phyloP scores from a whole-genome alignment of 73 alveolate genomes.

The Tetrahymena malaccensis region DNA sequence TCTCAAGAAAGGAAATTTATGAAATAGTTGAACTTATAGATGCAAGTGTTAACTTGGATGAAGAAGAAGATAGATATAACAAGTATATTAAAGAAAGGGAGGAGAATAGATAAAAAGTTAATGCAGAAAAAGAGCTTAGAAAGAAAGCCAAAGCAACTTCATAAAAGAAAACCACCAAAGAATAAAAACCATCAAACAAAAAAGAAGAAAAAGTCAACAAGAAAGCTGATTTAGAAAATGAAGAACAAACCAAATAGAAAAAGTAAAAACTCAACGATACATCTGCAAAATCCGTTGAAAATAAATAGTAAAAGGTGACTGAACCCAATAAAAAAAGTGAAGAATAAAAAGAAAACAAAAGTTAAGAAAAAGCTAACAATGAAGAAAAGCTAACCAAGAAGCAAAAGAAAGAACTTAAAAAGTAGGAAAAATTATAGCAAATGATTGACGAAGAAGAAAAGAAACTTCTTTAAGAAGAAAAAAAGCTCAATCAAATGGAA shows the following conservation, averaged over 20 bases:
- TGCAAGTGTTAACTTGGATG: background rate
- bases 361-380: background rate
- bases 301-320: background rate
- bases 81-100: background rate
- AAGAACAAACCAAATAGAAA: background rate
- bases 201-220: background rate
- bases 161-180: background rate
- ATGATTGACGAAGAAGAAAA: background rate
- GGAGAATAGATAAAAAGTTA: background rate
- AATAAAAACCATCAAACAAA: background rate
- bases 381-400: background rate
- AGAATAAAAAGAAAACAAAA: background rate
- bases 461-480: background rate
- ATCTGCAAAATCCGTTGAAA: background rate
- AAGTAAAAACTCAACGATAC: background rate
- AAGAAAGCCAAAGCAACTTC: background rate
- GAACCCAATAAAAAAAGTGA: background rate
- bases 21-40: background rate
- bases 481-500: background rate
- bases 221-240: background rate
- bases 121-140: background rate
- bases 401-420: background rate
- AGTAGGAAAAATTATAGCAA: background rate
- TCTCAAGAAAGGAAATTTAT: background rate
- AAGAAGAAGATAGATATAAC: background rate